These are phyloP conservation scores for Sclerotinia glacialis DNA, from an alignment of 2,329 filamentous ascomycete species.

Conservation along the genomic window DNA sequence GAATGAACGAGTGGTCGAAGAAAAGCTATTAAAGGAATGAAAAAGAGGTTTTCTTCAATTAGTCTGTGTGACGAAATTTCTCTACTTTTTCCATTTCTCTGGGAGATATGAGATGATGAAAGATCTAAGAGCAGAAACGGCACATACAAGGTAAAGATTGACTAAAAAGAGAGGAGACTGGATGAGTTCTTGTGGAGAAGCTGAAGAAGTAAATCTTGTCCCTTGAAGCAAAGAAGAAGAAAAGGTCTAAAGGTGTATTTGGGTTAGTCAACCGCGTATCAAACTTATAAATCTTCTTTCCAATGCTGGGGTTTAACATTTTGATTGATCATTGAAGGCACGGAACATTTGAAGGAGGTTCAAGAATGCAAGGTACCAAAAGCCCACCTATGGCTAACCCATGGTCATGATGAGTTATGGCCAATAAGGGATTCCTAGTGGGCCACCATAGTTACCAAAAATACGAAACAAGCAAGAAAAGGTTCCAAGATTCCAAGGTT, in stretches of 20 bases:
- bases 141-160: conserved; percentile 11
- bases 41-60: not conserved
- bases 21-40: not conserved
- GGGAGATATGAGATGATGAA: not conserved
- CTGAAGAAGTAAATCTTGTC: not conserved
- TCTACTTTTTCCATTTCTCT: not conserved
- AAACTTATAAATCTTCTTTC: not conserved
- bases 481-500: not conserved
- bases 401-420: not conserved
- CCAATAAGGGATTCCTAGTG: not conserved
- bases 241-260: not conserved
- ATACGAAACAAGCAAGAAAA: conserved; percentile 5
- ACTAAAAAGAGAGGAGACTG: not conserved
- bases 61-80: not conserved
- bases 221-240: not conserved
- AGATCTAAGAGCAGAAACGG: conserved; percentile 12
- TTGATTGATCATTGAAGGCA: not conserved
- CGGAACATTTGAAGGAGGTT: not conserved
- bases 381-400: not conserved
- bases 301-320: not conserved
- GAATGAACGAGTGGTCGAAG: no score
- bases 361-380: conserved; percentile 20
- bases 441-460: not conserved
- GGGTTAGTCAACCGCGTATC: not conserved
- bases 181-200: not conserved